Evolutionary conservation across 78 protist species (phyloP).

Genomic region (Bodo saltans): DNA sequence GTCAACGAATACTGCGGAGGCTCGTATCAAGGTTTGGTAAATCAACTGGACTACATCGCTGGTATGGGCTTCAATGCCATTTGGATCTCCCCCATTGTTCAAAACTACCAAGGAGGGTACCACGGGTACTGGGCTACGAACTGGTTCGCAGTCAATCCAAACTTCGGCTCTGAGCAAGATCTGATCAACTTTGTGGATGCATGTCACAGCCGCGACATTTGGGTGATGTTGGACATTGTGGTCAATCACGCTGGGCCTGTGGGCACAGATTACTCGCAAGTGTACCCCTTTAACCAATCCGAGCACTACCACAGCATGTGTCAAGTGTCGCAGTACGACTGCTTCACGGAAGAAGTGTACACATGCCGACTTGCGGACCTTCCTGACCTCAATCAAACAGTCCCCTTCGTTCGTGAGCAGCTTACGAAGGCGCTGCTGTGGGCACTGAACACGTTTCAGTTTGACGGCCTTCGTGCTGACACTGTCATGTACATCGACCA

Average conservation of each 20-base stretch:
- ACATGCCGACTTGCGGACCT: constrained; percentile 65
- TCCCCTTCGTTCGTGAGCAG: constrained; percentile 52
- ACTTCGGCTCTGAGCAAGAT: constrained; percentile 64
- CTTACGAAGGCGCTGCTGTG: constrained; percentile 50
- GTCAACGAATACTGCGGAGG: constrained; percentile 84
- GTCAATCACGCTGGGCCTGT: constrained; percentile 70
- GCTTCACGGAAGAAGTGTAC: constrained; percentile 56
- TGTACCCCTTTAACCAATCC: constrained; percentile 57
- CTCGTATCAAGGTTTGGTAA: constrained; percentile 55
- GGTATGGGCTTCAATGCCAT: constrained; percentile 89
- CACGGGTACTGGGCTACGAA: constrained; percentile 73
- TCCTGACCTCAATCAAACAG: constrained; percentile 78
- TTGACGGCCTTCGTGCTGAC: constrained; percentile 82
- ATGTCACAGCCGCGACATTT: constrained; percentile 35
- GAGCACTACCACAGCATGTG: constrained; percentile 66
- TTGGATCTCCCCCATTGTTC: constrained; percentile 82
- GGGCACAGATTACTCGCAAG: constrained; percentile 35
- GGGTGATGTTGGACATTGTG: constrained; percentile 78
- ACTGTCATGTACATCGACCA: constrained; percentile 76
- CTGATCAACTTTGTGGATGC: constrained; percentile 50
- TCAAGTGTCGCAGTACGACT: constrained; percentile 50
- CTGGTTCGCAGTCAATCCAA: constrained; percentile 47
- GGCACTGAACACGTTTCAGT: constrained; percentile 38
- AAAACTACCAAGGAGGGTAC: constrained; percentile 67
- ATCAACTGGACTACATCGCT: constrained; percentile 76